Conservation (phyloP, 2,329 filamentous ascomycete species). For the Ustulina deusta region DNA sequence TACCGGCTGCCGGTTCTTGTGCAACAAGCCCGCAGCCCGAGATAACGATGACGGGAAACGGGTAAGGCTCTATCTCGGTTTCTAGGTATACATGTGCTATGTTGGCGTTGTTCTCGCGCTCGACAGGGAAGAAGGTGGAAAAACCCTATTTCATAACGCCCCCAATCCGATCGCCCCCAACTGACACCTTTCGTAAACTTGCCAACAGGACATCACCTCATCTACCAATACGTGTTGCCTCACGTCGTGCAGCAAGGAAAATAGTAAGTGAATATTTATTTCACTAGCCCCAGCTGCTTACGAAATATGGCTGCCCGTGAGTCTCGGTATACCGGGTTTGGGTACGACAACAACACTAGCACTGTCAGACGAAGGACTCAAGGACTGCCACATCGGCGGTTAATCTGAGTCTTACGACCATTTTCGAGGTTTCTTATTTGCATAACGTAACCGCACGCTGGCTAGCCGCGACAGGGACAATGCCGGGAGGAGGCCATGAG, state of each 20-base stretch:
- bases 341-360: neutral
- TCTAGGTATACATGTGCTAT: neutral
- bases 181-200: neutral
- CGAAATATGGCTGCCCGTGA: conserved; percentile 8
- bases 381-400: conserved; percentile 13
- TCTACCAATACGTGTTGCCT: conserved; percentile 9
- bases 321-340: conserved; percentile 13
- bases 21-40: conserved; percentile 25
- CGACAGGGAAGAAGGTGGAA: neutral
- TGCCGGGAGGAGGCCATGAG: neutral
- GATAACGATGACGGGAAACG: conserved; percentile 6
- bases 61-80: conserved; percentile 15
- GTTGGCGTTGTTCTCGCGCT: neutral
- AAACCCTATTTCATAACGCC: conserved; percentile 16
- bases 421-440: conserved; percentile 2
- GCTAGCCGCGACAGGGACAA: neutral
- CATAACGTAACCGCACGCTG: neutral
- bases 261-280: neutral
- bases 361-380: conserved; percentile 27
- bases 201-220: conserved; percentile 6
- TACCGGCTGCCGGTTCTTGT: conserved; percentile 32
- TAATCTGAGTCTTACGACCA: neutral
- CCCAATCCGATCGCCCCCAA: conserved; percentile 28
- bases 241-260: neutral
- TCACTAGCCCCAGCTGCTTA: conserved; percentile 28